Evolutionary conservation across 1,139 yeast genomes (phyloP), one percentile per base, ranked within the genome.

Genomic region (Lipomyces yarrowii): DNA sequence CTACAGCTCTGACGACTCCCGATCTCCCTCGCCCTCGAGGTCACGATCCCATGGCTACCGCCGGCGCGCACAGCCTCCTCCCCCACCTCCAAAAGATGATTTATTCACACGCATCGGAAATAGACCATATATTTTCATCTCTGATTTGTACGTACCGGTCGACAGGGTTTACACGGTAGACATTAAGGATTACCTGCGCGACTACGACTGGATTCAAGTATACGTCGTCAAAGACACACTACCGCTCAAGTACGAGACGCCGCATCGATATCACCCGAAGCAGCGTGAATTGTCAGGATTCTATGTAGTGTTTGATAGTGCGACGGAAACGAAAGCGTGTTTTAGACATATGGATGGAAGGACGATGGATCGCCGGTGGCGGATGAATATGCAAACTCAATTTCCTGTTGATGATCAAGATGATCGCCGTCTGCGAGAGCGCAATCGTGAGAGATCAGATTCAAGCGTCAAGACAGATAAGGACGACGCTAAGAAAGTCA

Each of bases 291-390:
- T 59, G 7, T 60, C 67, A 0, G 97, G 97, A 0, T 87, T 88
- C 71, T 91, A 84, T 73, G 80, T 91, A 57, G 87, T 90, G 0
- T 91, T 91, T 76, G 86, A 86, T 72, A 81, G 86, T 46, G 76
- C 86, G 30, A 78, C 80, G 54, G 91, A 89, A 68, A 91, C 96
- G 55, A 84, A 84, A 69, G 78, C 83, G 57, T 90, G 96, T 72
- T 87, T 85, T 73, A 81, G 83, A 53, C 81, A 82, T 48, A 91
- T 89, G 76, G 91, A 91, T 73, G 92, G 91, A 0, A 79, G 83
- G 30, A 77, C 78, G 32, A 81, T 87, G 55, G 59, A 58, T 10
- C 57, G 60, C 11, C 85, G 82, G 57, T 86, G 79, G 70, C 80
- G 81, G 57, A 74, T 87, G 77, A 81, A 77, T 66, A 87, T 88